Conservation (phyloP, 192 early-diverging fungal genomes). For the Lobosporangium transversale region DNA sequence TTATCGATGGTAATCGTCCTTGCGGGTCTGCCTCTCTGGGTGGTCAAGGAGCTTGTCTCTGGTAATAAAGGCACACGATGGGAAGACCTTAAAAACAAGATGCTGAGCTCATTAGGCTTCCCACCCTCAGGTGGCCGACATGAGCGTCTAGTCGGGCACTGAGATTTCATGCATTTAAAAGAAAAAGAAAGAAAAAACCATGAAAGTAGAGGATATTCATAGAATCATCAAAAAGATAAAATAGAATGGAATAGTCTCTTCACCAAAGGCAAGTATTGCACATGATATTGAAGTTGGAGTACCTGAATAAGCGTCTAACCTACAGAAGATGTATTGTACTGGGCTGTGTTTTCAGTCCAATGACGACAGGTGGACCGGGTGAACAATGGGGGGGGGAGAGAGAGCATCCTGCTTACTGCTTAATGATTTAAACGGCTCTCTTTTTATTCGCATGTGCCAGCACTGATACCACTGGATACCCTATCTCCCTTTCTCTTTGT, state of each 20-base stretch:
- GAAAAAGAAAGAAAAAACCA: slow-evolving; percentile 10
- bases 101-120: slow-evolving; percentile 26
- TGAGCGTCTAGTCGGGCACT: slow-evolving; percentile 33
- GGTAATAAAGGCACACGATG: slow-evolving; percentile 44
- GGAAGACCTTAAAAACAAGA: slow-evolving; percentile 41
- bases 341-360: no score
- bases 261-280: no score
- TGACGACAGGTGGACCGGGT: no score
- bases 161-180: not conserved
- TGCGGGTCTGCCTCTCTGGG: slow-evolving; percentile 63
- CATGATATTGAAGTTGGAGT: no score
- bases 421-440: no score
- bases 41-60: slow-evolving; percentile 55
- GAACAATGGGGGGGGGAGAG: no score
- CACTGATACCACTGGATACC: no score
- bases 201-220: no score
- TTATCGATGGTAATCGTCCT: slow-evolving; percentile 60
- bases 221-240: slow-evolving; percentile 6
- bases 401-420: no score
- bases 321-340: no score
- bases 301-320: no score
- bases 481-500: not conserved
- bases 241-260: not conserved
- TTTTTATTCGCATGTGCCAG: no score
- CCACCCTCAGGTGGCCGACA: slow-evolving; percentile 37